Evolutionary conservation across 2,329 filamentous ascomycete genomes (phyloP), one percentile per base, ranked within the genome.

Genomic region (Aspergillus pseudoglaucus): DNA sequence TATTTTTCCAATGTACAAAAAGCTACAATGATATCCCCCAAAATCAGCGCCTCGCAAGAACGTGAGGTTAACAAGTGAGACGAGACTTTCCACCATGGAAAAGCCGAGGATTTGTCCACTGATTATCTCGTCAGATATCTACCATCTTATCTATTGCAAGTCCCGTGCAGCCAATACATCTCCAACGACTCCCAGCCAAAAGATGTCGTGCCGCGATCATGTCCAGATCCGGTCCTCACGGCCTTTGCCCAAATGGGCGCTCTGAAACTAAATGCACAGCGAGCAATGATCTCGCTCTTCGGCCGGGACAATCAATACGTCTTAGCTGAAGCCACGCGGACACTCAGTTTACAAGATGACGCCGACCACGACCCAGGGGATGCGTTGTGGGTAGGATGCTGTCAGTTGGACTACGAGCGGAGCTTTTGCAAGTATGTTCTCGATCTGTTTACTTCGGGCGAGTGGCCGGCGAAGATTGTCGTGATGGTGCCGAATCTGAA

Each of bases 401-500:
- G 52, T 25, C 51, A 50, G 40, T 42, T 53, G 17, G 48, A 49
- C 8, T 53, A 55, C 42, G 46, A 44, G 10, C 51, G 51, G 25
- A 59, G 52, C 37, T 32, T 53, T 6, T 53, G 49, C 32, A 51
- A 44, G 43, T 25, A 32, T 1, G 30, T 52, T 7, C 22, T 53
- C 37, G 42, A 42, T 4, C 43, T 40, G 14, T 18, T 18, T 12
- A 38, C 15, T 47, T 42, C 3, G 17, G 46, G 6, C 14, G 39
- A 25, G 18, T 49, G 10, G 46, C 52, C 18, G 41, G 39, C 10
- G n/a, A 18, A 15, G n/a, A 38, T 18, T 38, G 39, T 41, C 17
- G 1, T 41, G 20, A 41, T 70, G 17, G 51, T 70, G 37, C 55
- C 55, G 17, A 65, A 72, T 47, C 46, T 70, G 4, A 46, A 53